Evolutionary conservation across 352 stramenopile species (phyloP).

Genomic region (Phytophthora melonis): DNA sequence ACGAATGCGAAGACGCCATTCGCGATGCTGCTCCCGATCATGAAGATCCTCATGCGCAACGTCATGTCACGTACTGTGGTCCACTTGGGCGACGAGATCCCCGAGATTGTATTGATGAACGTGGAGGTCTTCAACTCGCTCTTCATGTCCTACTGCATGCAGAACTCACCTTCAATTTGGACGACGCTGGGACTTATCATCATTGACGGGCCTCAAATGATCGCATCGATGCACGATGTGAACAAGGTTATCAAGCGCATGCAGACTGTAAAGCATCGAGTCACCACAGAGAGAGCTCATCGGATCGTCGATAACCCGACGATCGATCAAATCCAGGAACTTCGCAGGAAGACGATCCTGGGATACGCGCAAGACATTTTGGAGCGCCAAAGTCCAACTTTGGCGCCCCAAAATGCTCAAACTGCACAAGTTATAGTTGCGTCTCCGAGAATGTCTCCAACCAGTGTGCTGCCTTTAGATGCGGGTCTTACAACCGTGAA

Average conservation of each 20-base stretch:
- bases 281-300: neutral
- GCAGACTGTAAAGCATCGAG: constrained; percentile 11
- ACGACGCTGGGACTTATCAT: constrained; percentile 34
- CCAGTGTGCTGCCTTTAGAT: neutral
- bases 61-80: constrained; percentile 21
- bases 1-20: constrained; percentile 15
- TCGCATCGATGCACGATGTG: constrained; percentile 18
- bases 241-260: constrained; percentile 8
- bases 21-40: constrained; percentile 35
- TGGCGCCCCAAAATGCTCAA: too few species aligned
- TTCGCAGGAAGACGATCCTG: neutral
- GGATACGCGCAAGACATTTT: neutral
- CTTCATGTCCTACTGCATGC: constrained; percentile 52
- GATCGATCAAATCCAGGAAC: neutral
- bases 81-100: constrained; percentile 31
- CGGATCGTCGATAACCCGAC: neutral
- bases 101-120: constrained; percentile 45
- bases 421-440: too few species aligned
- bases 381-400: neutral
- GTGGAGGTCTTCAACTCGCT: constrained; percentile 52
- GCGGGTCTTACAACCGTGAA: neutral
- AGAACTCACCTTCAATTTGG: constrained; percentile 39
- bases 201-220: constrained; percentile 29
- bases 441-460: too few species aligned
- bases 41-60: constrained; percentile 39